These are phyloP conservation scores for Artomyces pyxidatus DNA, from an alignment of 768 basidiomycete genomes.

Conservation along the genomic window DNA sequence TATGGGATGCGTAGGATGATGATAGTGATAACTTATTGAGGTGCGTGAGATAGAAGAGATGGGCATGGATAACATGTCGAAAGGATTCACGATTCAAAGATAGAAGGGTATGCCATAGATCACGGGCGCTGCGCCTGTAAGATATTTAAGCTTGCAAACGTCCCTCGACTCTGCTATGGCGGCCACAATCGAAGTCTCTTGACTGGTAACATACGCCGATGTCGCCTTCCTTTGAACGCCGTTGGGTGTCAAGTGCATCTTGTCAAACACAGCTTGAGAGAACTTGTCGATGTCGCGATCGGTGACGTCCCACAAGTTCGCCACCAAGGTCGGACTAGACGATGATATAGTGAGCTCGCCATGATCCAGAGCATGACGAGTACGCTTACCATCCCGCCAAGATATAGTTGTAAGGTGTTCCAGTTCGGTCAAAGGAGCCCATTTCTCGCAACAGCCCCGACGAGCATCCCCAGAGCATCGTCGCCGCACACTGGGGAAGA, in stretches of 20 bases:
- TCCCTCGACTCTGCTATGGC: constrained; percentile 79
- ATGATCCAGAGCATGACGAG: background rate
- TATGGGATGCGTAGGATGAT: too few species aligned
- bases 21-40: too few species aligned
- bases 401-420: constrained; percentile 94
- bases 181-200: constrained; percentile 45
- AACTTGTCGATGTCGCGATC: constrained; percentile 96
- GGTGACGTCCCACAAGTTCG: constrained; percentile 97
- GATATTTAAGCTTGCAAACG: constrained; percentile 81
- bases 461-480: constrained; percentile 99
- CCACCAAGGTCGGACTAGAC: constrained; percentile 74
- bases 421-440: constrained; percentile 90
- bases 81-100: too few species aligned
- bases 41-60: too few species aligned
- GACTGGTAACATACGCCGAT: constrained; percentile 12
- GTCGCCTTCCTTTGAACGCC: constrained; percentile 17
- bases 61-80: too few species aligned
- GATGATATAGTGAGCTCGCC: background rate
- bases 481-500: constrained; percentile 79
- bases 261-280: constrained; percentile 74
- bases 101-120: constrained; percentile 96
- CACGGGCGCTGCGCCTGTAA: constrained; percentile 92
- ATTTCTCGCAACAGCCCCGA: constrained; percentile 82
- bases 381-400: constrained; percentile 86
- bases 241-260: constrained; percentile 42